phyloP scores from a whole-genome alignment of 176 grass and related monocot genomes.

The Raddia distichophylla region DNA sequence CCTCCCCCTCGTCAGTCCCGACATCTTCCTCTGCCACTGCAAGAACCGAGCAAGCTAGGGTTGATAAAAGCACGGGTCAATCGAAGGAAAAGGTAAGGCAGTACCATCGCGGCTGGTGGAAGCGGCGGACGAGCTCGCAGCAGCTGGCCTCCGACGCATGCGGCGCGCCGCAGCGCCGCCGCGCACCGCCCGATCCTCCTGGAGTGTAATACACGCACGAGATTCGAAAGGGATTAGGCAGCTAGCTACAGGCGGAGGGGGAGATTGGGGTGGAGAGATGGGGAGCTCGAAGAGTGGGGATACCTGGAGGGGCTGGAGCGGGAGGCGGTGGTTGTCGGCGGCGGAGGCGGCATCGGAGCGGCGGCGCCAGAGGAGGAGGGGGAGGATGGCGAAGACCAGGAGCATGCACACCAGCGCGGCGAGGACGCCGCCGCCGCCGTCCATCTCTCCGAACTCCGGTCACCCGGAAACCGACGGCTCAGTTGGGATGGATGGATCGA shows the following conservation, averaged over 20 bases:
- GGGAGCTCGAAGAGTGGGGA: neutral
- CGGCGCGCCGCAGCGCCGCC: slow-evolving; percentile 53
- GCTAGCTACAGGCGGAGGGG: neutral
- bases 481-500: neutral
- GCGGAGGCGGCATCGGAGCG: slow-evolving; percentile 49
- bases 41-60: slow-evolving; percentile 5
- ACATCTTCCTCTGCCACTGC: slow-evolving; percentile 45
- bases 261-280: slow-evolving; percentile 4
- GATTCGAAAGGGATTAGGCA: neutral
- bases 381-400: slow-evolving; percentile 58
- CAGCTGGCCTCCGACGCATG: slow-evolving; percentile 75
- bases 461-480: neutral
- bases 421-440: slow-evolving; percentile 65
- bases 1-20: slow-evolving; percentile 68
- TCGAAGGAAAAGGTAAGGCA: neutral
- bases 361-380: slow-evolving; percentile 77
- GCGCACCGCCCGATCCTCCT: slow-evolving; percentile 73
- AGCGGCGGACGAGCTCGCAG: slow-evolving; percentile 58
- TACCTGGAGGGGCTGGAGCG: slow-evolving; percentile 61
- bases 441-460: slow-evolving; percentile 49
- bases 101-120: slow-evolving; percentile 62
- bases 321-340: slow-evolving; percentile 48
- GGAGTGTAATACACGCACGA: neutral
- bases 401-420: slow-evolving; percentile 61
- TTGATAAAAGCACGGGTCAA: neutral